These are phyloP conservation scores for Phylloporus sp. DNA, from an alignment of 768 basidiomycete genomes.

Conservation along the genomic window DNA sequence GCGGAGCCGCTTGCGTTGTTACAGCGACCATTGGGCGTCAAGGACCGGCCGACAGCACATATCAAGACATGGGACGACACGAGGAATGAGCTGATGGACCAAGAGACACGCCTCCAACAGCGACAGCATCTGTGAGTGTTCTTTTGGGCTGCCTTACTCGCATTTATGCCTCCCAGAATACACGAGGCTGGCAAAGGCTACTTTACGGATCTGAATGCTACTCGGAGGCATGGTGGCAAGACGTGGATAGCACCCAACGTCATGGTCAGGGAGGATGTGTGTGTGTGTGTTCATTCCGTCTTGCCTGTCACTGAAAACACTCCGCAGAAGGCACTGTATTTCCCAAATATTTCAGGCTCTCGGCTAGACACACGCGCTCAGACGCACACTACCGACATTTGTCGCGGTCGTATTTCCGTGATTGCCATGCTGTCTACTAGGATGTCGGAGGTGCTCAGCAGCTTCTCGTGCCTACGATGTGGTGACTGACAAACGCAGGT, in stretches of 20 bases:
- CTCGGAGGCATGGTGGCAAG: slow-evolving; percentile 83
- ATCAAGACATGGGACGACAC: slow-evolving; percentile 56
- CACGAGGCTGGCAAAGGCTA: slow-evolving; percentile 75
- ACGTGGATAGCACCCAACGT: slow-evolving; percentile 90
- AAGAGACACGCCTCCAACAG: slow-evolving; percentile 66
- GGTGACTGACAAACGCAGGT: slow-evolving; percentile 42
- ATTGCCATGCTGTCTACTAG: slow-evolving; percentile 81
- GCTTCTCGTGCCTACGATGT: background rate
- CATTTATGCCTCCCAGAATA: slow-evolving; percentile 37
- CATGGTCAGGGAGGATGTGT: slow-evolving; percentile 85
- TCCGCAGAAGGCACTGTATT: slow-evolving; percentile 81
- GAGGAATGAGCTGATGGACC: slow-evolving; percentile 66
- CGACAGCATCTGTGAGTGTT: slow-evolving; percentile 52
- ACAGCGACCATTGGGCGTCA: slow-evolving; percentile 72
- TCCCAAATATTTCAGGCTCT: slow-evolving; percentile 81
- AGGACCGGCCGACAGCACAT: slow-evolving; percentile 59
- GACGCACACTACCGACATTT: slow-evolving; percentile 75
- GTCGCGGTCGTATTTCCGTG: slow-evolving; percentile 71
- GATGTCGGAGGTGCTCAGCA: slow-evolving; percentile 70
- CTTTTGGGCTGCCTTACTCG: background rate
- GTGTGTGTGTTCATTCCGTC: slow-evolving; percentile 28
- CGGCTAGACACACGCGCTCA: slow-evolving; percentile 51
- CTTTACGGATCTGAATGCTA: slow-evolving; percentile 82
- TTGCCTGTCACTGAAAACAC: background rate
- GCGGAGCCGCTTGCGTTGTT: slow-evolving; percentile 36